Conservation (phyloP, 2,329 filamentous ascomycete species). For the Colletotrichum chrysophilum region DNA sequence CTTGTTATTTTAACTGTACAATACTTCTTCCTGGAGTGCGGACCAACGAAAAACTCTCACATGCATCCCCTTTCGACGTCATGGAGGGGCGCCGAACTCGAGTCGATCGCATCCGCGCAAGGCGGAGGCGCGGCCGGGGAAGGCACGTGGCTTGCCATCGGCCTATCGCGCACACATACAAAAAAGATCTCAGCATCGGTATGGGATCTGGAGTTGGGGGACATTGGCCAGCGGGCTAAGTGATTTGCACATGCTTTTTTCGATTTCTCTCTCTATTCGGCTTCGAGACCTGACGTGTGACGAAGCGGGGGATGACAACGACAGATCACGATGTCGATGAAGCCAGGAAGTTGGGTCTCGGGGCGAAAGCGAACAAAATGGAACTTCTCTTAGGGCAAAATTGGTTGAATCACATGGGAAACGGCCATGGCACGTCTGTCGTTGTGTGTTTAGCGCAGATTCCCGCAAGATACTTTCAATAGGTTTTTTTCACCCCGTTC, state of each 20-base stretch:
- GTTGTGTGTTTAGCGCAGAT: slow-evolving; percentile 10
- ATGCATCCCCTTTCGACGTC: slow-evolving; percentile 2
- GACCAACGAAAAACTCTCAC: not conserved
- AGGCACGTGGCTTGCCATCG: slow-evolving; percentile 9
- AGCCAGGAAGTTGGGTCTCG: not conserved
- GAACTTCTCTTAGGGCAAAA: slow-evolving; percentile 2
- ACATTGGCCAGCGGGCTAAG: slow-evolving; percentile 21
- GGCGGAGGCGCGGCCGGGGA: not conserved
- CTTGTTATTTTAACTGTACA: slow-evolving; percentile 23
- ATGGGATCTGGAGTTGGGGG: slow-evolving; percentile 21
- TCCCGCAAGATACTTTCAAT: slow-evolving; percentile 19
- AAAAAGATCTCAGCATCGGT: slow-evolving; percentile 12
- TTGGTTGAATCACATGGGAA: slow-evolving; percentile 19
- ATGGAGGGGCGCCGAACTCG: slow-evolving; percentile 5
- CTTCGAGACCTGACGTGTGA: not conserved
- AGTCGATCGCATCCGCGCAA: not conserved
- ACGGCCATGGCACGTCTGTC: slow-evolving; percentile 4
- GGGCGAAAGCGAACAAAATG: not conserved
- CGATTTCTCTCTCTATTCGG: not conserved
- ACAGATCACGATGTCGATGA: slow-evolving; percentile 16
- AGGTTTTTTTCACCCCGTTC: slow-evolving; percentile 2
- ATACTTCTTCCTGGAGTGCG: slow-evolving; percentile 22
- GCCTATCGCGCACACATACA: slow-evolving; percentile 8
- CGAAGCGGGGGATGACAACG: not conserved
- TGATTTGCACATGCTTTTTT: slow-evolving; percentile 21